Conservation (phyloP, 1,284 basidiomycete genomes). For the Ustilago tritici region DNA sequence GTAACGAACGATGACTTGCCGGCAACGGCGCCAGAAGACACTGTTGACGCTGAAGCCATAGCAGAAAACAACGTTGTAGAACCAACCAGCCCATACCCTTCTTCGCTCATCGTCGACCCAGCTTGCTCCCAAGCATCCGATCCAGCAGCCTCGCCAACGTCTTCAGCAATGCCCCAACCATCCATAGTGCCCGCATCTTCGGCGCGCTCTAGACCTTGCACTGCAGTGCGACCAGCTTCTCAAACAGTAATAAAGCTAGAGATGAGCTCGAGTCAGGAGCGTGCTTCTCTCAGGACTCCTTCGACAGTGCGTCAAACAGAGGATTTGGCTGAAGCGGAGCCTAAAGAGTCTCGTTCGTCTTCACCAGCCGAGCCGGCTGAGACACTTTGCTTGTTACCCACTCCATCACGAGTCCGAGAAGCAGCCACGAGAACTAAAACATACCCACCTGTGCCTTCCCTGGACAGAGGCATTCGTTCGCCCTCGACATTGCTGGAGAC, state of each 20-base stretch:
- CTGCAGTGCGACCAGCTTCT: neutral
- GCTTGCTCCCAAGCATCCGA: conserved; percentile 10
- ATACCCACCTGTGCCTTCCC: neutral
- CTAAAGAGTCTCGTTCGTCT: neutral
- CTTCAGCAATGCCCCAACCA: neutral
- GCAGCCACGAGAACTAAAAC: neutral
- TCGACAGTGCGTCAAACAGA: neutral
- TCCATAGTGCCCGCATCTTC: neutral
- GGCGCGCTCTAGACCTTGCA: neutral
- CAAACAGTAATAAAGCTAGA: conserved; percentile 1
- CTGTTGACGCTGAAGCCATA: conserved; percentile 4
- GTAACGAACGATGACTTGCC: neutral
- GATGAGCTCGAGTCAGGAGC: neutral
- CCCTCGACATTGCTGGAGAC: too few relatives aligned
- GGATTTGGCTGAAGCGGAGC: neutral
- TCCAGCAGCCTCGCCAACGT: neutral
- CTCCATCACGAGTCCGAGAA: neutral
- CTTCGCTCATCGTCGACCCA: conserved; percentile 17
- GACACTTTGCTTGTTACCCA: neutral
- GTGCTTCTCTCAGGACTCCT: neutral
- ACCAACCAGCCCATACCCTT: conserved; percentile 9
- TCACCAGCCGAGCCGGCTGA: neutral
- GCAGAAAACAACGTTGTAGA: neutral
- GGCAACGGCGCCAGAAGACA: conserved; percentile 1
- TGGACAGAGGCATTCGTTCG: too few relatives aligned